Percentiles rank a stretch among this genome's conserved stretches.
Conservation (phyloP, 805 yeast genomes). For the Candida vartiovaarae region DNA sequence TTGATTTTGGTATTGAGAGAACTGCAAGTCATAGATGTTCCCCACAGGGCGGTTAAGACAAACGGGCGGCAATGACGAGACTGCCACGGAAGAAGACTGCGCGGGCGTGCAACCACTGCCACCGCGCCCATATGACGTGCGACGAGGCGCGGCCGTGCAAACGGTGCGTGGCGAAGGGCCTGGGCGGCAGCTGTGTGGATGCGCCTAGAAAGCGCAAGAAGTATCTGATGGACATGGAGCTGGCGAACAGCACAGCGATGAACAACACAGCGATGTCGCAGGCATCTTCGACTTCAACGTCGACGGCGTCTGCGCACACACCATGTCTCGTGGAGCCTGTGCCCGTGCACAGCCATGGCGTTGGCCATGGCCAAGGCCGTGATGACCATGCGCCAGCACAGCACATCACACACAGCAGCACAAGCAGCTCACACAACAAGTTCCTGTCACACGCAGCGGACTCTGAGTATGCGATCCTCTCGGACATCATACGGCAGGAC, state of each 20-base stretch:
- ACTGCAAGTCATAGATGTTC: too few relatives aligned
- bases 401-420: background rate
- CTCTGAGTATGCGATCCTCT: slow-evolving; percentile 61
- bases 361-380: background rate
- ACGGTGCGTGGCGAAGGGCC: slow-evolving; percentile 65
- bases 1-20: too few relatives aligned
- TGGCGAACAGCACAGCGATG: slow-evolving; percentile 4
- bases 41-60: too few relatives aligned
- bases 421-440: slow-evolving; percentile 23
- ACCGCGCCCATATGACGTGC: slow-evolving; percentile 87
- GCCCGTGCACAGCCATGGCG: slow-evolving; percentile 2
- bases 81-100: slow-evolving; percentile 54
- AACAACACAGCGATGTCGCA: background rate
- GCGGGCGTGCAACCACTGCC: slow-evolving; percentile 89
- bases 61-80: too few relatives aligned
- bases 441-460: slow-evolving; percentile 69
- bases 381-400: background rate
- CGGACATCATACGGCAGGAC: slow-evolving; percentile 49
- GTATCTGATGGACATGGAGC: slow-evolving; percentile 54
- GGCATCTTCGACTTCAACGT: background rate
- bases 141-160: slow-evolving; percentile 77
- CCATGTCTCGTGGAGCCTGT: background rate
- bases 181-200: slow-evolving; percentile 69
- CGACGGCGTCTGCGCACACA: background rate
- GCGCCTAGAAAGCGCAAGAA: slow-evolving; percentile 86